Evolutionary conservation across 371 early-diverging fungal species (phyloP).

Genomic region (Actinomortierella wolfii): DNA sequence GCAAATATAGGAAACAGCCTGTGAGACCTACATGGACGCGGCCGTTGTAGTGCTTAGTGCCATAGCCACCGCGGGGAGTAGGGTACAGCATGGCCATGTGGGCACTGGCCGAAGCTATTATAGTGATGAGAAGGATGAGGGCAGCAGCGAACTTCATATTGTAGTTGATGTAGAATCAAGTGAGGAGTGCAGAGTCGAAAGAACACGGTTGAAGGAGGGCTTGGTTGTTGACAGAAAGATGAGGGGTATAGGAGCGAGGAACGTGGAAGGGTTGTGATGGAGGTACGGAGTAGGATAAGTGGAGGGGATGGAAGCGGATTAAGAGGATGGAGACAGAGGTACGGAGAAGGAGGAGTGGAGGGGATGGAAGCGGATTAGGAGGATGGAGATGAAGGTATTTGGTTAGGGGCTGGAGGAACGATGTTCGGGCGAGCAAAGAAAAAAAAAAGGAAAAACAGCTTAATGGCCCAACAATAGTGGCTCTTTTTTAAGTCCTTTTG

Average conservation of each 20-base stretch:
- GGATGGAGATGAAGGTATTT: background rate
- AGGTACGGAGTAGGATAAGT: background rate
- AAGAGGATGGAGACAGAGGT: background rate
- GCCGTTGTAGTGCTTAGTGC: conserved; percentile 33
- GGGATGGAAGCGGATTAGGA: background rate
- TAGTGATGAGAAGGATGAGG: conserved; percentile 16
- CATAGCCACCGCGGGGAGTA: conserved; percentile 35
- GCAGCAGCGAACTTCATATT: conserved; percentile 30
- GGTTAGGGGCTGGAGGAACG: conserved; percentile 1
- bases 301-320: background rate
- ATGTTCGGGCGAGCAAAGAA: background rate
- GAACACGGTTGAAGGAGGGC: background rate
- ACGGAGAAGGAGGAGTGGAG: background rate
- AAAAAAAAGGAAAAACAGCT: background rate
- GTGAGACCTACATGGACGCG: conserved; percentile 14
- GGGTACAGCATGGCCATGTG: conserved; percentile 46
- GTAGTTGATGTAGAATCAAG: too few species aligned
- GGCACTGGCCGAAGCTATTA: conserved; percentile 25
- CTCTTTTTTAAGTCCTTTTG: too few species aligned
- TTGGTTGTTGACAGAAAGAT: background rate
- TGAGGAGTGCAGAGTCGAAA: too few species aligned
- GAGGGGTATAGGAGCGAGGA: background rate
- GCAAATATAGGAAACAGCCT: too few species aligned
- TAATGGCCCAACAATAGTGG: too few species aligned
- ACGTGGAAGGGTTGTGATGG: background rate